Percentiles rank a stretch among this genome's conserved stretches.
Conservation (phyloP, 129 eudicot genomes). For the Dittrichia graveolens region DNA sequence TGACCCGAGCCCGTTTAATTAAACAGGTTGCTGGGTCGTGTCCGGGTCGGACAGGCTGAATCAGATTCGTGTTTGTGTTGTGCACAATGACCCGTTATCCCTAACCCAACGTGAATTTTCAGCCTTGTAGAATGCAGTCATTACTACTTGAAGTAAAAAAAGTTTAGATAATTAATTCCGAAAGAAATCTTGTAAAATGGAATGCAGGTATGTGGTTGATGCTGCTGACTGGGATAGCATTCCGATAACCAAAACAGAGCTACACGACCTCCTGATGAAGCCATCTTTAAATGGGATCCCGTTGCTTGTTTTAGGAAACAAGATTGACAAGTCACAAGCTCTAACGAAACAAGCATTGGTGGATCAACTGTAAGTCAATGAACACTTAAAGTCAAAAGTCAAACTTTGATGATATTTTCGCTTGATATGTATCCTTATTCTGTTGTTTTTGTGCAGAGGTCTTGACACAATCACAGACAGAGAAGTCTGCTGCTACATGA, state of each 20-base stretch:
- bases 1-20: too few species aligned
- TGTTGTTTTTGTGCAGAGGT: conserved; percentile 44
- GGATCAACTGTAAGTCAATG: conserved; percentile 73
- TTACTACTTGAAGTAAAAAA: not conserved
- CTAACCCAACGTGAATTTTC: not conserved
- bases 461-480: conserved; percentile 62
- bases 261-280: conserved; percentile 77
- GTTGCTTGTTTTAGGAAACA: conserved; percentile 84
- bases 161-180: not conserved
- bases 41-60: too few species aligned
- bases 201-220: conserved; percentile 83
- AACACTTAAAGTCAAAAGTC: not conserved
- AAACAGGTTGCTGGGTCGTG: too few species aligned
- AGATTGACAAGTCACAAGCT: conserved; percentile 88
- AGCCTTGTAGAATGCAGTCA: not conserved
- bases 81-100: too few species aligned
- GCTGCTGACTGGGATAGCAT: conserved; percentile 94
- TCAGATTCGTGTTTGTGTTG: too few species aligned
- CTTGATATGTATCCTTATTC: not conserved
- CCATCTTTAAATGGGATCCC: conserved; percentile 82
- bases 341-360: conserved; percentile 71
- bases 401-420: not conserved
- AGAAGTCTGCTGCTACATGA: conserved; percentile 94
- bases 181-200: conserved; percentile 1
- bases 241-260: conserved; percentile 66